Percentiles rank a stretch among this genome's conserved stretches.
Conservation (phyloP, 306 rosid genomes). For the Dalbergia cochinchinensis region DNA sequence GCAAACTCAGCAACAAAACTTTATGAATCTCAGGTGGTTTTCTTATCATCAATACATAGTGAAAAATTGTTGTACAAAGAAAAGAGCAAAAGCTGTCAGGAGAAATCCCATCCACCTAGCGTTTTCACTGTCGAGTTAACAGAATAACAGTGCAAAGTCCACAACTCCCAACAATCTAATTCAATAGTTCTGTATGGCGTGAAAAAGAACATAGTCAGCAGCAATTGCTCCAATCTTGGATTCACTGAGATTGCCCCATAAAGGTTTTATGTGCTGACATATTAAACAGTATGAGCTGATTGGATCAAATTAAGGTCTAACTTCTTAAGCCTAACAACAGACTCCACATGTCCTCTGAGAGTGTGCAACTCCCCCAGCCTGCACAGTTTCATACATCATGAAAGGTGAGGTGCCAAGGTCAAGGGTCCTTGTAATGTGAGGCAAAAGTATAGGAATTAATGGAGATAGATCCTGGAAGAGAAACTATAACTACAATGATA, state of each 20-base stretch:
- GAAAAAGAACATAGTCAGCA: conserved; percentile 6
- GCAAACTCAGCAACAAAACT: too few relatives aligned
- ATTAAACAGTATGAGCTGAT: conserved; percentile 76
- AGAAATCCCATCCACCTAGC: conserved; percentile 28
- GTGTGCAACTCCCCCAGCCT: conserved; percentile 82
- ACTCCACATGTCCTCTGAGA: conserved; percentile 81
- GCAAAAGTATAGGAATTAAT: conserved; percentile 7
- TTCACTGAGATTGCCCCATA: conserved; percentile 23
- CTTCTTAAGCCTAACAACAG: conserved; percentile 75
- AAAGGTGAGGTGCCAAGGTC: not conserved
- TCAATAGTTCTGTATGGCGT: conserved; percentile 41
- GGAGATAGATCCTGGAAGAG: conserved; percentile 12
- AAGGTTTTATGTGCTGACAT: not conserved
- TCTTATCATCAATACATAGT: conserved; percentile 8
- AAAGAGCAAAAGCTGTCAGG: conserved; percentile 10
- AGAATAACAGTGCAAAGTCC: conserved; percentile 12
- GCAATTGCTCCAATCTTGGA: conserved; percentile 55
- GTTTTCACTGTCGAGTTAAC: conserved; percentile 24
- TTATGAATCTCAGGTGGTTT: not conserved
- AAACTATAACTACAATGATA: not conserved
- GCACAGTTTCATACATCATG: conserved; percentile 43
- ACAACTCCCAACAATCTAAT: conserved; percentile 29
- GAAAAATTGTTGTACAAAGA: conserved; percentile 38
- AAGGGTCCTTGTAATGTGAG: not conserved
- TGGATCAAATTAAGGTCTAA: conserved; percentile 56